Evolutionary conservation across 768 basidiomycete species (phyloP), one percentile per base, ranked within the genome.

Genomic region (Suillus subaureus): DNA sequence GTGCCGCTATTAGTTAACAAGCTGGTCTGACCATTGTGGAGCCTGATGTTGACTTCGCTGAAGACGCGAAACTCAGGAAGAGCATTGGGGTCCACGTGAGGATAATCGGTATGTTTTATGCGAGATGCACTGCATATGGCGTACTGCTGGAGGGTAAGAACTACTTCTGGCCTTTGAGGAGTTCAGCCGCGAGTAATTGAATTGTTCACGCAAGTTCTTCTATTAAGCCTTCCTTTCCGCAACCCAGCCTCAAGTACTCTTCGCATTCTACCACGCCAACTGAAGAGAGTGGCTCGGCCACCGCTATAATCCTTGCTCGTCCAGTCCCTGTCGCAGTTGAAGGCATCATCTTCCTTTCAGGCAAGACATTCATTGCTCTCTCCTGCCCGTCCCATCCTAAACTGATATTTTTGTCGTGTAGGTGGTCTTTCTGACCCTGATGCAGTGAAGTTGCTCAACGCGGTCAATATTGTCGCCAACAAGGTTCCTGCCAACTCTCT

Each of bases 171-270:
- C 57, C 8, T 54, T 40, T 69, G 33, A 55, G 31, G 31, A 33
- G 21, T 35, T 55, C 13, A 12, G 54, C 35, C 12, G 6, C 33
- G 12, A 55, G 54, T n/a, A 7, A 64, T 61, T 21, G 60, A 43
- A 8, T 21, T 55, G 13, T 45, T 63, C 21, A 11, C 18, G 28
- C 57, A 85, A 84, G 83, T 26, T 79, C 82, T 6, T 75, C 85
- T 51, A 80, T 86, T 66, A 85, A 35, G 63, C 82, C 83, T 5
- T 85, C 82, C 1, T 85, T 85, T 74, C 78, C 84, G 35, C 83
- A 85, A 68, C 81, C 84, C 18, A 82, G 84, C 9, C 68, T 81
- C 26, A 78, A 82, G 66, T 77, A 82, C 61, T 75, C 78, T 1
- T 80, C 79, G 21, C 78, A 81, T 42, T 69, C 67, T 9, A 76